phyloP scores from a whole-genome alignment of 345 rosid genomes.

The Gossypium rotundifolium region DNA sequence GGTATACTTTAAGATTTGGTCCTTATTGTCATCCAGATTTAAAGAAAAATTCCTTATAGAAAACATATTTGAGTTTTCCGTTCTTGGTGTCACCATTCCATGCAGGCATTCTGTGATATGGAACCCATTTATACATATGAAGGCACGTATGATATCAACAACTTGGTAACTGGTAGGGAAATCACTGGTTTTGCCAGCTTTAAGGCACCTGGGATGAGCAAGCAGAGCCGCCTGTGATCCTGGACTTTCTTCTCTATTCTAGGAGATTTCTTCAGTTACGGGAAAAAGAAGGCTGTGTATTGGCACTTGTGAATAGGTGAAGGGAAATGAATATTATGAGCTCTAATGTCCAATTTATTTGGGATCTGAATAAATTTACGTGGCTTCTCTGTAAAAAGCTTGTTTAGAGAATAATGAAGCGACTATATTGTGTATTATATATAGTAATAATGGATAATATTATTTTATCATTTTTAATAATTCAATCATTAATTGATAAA shows the following conservation, averaged over 20 bases:
- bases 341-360: not conserved
- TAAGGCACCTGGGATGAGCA: constrained; percentile 40
- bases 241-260: not conserved
- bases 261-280: not conserved
- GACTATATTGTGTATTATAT: not conserved
- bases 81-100: not conserved
- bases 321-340: not conserved
- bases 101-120: constrained; percentile 95
- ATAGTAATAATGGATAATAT: not conserved
- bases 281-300: not conserved
- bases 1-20: not conserved
- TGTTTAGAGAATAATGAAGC: no score
- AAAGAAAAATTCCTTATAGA: not conserved
- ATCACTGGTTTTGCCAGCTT: constrained; percentile 82
- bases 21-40: not conserved
- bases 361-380: not conserved
- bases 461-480: no score
- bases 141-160: constrained; percentile 62
- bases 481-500: no score
- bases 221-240: constrained; percentile 59
- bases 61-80: not conserved
- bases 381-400: not conserved
- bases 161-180: constrained; percentile 45
- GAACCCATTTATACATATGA: constrained; percentile 89
- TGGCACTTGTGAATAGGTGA: no score